phyloP scores from a whole-genome alignment of 2,329 filamentous ascomycete species.

The Rhinocladiella similis region DNA sequence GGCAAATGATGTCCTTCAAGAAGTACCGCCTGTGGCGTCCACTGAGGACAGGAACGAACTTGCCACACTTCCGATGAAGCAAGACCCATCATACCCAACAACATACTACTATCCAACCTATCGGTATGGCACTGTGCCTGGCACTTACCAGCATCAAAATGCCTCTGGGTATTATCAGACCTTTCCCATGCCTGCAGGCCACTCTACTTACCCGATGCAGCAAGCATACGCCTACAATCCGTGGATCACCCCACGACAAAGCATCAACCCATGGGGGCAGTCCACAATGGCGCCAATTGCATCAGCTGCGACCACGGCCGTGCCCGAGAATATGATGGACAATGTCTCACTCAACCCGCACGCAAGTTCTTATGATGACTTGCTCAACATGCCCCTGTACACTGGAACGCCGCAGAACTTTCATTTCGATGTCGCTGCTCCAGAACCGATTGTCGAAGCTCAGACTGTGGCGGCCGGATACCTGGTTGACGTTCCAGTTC shows the following conservation, averaged over 20 bases:
- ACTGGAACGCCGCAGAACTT: background rate
- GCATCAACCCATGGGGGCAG: conserved; percentile 2
- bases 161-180: background rate
- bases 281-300: background rate
- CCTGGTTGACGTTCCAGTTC: background rate
- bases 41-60: conserved; percentile 2
- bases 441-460: background rate
- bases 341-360: conserved; percentile 15
- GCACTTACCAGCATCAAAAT: background rate
- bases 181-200: background rate
- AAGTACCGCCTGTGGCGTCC: background rate
- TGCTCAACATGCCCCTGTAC: conserved; percentile 22
- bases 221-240: background rate
- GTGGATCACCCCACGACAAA: conserved; percentile 3
- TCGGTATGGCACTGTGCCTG: background rate
- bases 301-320: background rate
- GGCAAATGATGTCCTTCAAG: background rate
- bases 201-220: background rate
- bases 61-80: background rate
- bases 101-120: background rate
- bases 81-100: background rate
- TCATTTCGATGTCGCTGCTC: background rate
- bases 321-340: background rate
- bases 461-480: background rate
- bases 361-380: conserved; percentile 19